These are phyloP conservation scores for Onygenales sp. DNA, from an alignment of 2,329 filamentous ascomycete species.

Conservation along the genomic window DNA sequence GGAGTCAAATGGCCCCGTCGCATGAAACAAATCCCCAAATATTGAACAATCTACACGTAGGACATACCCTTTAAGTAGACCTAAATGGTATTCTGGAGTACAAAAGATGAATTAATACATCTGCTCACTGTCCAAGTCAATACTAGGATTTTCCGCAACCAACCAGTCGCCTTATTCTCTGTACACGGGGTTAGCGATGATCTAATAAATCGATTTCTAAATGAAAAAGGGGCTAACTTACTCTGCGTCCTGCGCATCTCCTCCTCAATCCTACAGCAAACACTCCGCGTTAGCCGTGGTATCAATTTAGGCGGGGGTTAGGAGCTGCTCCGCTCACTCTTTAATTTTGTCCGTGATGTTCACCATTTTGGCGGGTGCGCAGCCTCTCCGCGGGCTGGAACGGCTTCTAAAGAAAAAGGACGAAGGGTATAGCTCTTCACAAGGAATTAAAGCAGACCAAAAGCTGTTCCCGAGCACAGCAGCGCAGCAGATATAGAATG, in stretches of 20 bases:
- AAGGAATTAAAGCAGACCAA: background rate
- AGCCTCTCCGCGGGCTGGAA: background rate
- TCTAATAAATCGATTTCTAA: background rate
- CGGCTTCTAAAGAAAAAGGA: background rate
- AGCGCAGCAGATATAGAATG: too few species aligned
- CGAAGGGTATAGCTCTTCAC: background rate
- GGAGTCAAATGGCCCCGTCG: background rate
- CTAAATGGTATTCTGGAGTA: constrained; percentile 82
- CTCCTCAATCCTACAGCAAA: constrained; percentile 77
- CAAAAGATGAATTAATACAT: constrained; percentile 24
- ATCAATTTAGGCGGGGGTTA: background rate
- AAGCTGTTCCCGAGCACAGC: background rate
- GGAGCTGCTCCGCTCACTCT: constrained; percentile 55
- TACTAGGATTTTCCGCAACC: constrained; percentile 22
- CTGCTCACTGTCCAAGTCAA: background rate
- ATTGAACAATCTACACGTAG: background rate
- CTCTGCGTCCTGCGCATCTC: constrained; percentile 99
- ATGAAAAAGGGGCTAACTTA: constrained; percentile 40
- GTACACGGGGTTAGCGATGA: constrained; percentile 22
- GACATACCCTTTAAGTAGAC: constrained; percentile 84
- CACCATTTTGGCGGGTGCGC: constrained; percentile 58
- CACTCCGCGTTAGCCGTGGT: constrained; percentile 5
- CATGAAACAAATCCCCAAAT: background rate
- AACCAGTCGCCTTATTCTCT: constrained; percentile 99
- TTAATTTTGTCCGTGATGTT: constrained; percentile 99